Base-by-base conservation (phyloP, 768 basidiomycete species). In the Russula virescens region DNA sequence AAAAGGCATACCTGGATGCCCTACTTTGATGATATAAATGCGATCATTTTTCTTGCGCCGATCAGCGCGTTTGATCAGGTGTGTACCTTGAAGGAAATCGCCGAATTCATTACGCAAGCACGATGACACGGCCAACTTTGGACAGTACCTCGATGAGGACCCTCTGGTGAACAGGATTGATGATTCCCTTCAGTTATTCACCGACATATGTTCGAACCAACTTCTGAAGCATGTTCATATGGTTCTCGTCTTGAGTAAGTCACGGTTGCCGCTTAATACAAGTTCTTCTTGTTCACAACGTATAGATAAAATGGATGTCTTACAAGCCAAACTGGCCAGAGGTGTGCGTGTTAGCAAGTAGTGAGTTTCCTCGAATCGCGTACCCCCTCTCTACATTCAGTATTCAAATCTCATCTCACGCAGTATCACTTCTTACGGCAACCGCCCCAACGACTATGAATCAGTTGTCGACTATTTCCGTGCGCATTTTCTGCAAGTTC, bases 401-500 rank as follows among this genome's bases (percentile, higher is more conserved):
- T 5, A 18, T 21, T 55, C 23, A 54, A 65, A 10, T 63, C 48
- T 9, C 26, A 21, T 38, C 28, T 45, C 25, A 25, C 52, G 49
- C 66, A 91, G 88, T 71, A 91, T 91, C 69, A 84, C 90, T 35
- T 91, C 90, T 7, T 91, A 86, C 66, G 88, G 87, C 28, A 85
- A 89, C 65, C 83, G 90, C 45, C 74, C 83, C n/a, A 92, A 93
- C 71, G 87, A 87, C 68, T 91, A 86, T 69, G 88, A 91, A 61
- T 83, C 86, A 5, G 88, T 90, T 23, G 84, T 90, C 47, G 84
- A 88, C 70, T 93, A 93, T 74, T 93, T 94, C 82, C 86, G 88
- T 13, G 87, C 89, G 40, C 91, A 93, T 68, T 94, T 94, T 75
- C 75, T 89, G 63, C 89, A 93, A 72, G 86, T 89, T n/a, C 89